A percentile compares a stretch with the other conserved stretches of the same genome.
phyloP scores from a whole-genome alignment of 2,329 filamentous ascomycete genomes.

The Colletotrichum sp. region DNA sequence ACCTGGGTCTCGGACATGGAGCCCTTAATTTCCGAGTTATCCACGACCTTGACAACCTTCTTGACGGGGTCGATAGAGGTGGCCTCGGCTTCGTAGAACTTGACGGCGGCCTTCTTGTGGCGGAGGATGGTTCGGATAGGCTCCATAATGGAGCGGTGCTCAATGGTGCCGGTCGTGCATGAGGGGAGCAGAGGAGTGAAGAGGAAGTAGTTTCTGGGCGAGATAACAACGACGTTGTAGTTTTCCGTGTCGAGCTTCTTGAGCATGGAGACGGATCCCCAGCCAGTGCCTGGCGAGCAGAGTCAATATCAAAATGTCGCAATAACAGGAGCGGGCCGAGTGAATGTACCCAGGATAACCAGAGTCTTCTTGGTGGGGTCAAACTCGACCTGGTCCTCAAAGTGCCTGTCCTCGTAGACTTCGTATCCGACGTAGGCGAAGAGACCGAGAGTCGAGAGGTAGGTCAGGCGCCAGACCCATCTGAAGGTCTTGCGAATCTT shows the following conservation, averaged over 20 bases:
- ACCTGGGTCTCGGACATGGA: slow-evolving; percentile 84
- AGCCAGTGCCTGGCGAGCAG: slow-evolving; percentile 78
- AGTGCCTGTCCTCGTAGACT: slow-evolving; percentile 84
- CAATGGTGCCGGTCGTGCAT: slow-evolving; percentile 95
- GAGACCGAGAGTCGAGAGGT: slow-evolving; percentile 74
- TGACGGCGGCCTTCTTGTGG: slow-evolving; percentile 91
- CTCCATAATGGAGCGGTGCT: slow-evolving; percentile 99
- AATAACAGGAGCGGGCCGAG: background rate
- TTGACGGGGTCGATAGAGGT: slow-evolving; percentile 93
- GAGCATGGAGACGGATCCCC: slow-evolving; percentile 92
- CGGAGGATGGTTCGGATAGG: slow-evolving; percentile 94
- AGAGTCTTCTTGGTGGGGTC: slow-evolving; percentile 96
- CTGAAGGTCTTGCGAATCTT: slow-evolving; percentile 73
- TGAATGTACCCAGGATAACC: slow-evolving; percentile 80
- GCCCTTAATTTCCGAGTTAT: slow-evolving; percentile 93
- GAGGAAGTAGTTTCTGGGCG: slow-evolving; percentile 98
- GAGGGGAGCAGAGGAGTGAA: slow-evolving; percentile 97
- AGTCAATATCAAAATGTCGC: slow-evolving; percentile 19
- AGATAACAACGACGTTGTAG: slow-evolving; percentile 98
- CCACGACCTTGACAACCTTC: slow-evolving; percentile 86
- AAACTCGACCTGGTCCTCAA: slow-evolving; percentile 76
- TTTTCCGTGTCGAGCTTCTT: slow-evolving; percentile 99
- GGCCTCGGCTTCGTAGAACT: slow-evolving; percentile 97
- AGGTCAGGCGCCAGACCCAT: slow-evolving; percentile 85
- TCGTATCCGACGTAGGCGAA: slow-evolving; percentile 77